These are phyloP conservation scores for Suhomyces anneliseae DNA, from an alignment of 1,139 yeast genomes.

Conservation along the genomic window DNA sequence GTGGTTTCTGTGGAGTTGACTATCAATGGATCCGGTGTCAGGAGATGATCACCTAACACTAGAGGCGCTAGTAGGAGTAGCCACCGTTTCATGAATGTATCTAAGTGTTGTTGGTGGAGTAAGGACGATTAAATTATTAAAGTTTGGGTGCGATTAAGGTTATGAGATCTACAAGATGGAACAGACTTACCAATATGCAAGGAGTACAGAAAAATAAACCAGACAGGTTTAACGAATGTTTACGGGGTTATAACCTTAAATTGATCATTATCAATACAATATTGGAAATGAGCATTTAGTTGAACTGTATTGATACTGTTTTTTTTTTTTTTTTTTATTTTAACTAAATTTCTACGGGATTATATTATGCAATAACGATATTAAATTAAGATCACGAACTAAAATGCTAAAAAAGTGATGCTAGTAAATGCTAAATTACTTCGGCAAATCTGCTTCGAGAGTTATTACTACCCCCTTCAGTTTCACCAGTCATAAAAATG, in stretches of 20 bases:
- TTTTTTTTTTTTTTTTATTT: too few species aligned
- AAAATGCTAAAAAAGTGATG: not conserved
- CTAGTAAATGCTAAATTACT: slow-evolving; percentile 15
- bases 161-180: too few species aligned
- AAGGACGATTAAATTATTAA: too few species aligned
- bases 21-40: not conserved
- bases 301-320: too few species aligned
- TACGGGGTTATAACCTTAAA: too few species aligned
- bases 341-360: too few species aligned
- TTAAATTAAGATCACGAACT: not conserved
- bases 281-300: too few species aligned
- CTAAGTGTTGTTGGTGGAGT: not conserved
- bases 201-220: too few species aligned
- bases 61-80: not conserved
- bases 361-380: not conserved
- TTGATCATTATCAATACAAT: too few species aligned
- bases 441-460: slow-evolving; percentile 27
- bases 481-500: slow-evolving; percentile 9
- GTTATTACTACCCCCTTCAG: slow-evolving; percentile 21
- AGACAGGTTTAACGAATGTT: too few species aligned
- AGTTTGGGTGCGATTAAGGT: not conserved
- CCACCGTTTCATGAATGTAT: not conserved
- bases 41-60: not conserved
- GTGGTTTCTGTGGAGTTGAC: not conserved
- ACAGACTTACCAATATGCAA: too few species aligned